Conservation (phyloP, 1,284 basidiomycete genomes). For the Naganishia albida region DNA sequence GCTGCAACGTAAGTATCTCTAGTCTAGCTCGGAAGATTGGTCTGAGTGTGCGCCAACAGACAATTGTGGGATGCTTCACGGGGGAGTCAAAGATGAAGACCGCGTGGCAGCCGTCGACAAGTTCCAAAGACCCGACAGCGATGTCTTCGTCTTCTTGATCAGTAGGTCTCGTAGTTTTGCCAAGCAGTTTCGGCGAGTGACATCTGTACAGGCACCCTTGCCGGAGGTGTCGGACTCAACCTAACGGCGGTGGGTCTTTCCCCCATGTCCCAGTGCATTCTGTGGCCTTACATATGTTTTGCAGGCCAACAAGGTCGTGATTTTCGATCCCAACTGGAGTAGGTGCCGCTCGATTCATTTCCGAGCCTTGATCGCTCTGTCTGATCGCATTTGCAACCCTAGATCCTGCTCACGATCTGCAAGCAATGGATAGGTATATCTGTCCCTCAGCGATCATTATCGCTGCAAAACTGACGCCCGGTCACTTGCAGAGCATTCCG, state of each 20-base stretch:
- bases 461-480: not conserved
- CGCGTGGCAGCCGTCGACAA: conserved; percentile 55
- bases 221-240: conserved; percentile 50
- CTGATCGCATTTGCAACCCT: not conserved
- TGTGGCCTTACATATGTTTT: too few species aligned
- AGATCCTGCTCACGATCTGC: conserved; percentile 54
- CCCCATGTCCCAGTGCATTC: not conserved
- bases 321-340: conserved; percentile 56
- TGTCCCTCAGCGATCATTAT: not conserved
- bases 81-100: conserved; percentile 50
- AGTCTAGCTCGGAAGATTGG: too few species aligned
- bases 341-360: conserved; percentile 28
- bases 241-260: conserved; percentile 46
- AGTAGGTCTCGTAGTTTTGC: conserved; percentile 32
- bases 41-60: conserved; percentile 38
- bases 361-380: not conserved
- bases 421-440: conserved; percentile 53
- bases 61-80: conserved; percentile 53
- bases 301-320: conserved; percentile 56
- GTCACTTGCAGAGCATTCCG: conserved; percentile 52
- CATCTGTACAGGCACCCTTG: conserved; percentile 39
- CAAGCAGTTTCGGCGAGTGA: not conserved
- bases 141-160: conserved; percentile 52
- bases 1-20: conserved; percentile 1
- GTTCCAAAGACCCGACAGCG: conserved; percentile 51